phyloP scores from a whole-genome alignment of 2,329 filamentous ascomycete species.

The Aschersonia sp. region DNA sequence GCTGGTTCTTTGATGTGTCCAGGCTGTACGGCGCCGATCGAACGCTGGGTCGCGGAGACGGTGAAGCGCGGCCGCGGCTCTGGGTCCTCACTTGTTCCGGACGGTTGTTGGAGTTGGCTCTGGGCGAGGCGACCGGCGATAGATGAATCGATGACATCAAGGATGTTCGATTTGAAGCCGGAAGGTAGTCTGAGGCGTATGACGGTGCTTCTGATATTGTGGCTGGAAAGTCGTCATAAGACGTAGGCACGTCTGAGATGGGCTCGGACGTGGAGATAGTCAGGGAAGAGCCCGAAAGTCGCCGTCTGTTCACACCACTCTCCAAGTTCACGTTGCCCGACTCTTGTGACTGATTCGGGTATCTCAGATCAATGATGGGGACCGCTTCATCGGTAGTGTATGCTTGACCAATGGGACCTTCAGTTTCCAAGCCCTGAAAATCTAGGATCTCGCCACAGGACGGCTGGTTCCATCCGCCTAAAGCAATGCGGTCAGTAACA shows the following conservation, averaged over 20 bases:
- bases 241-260: constrained; percentile 53
- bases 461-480: constrained; percentile 34
- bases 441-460: constrained; percentile 42
- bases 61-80: constrained; percentile 57
- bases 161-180: constrained; percentile 53
- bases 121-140: constrained; percentile 59
- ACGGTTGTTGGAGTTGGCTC: constrained; percentile 45
- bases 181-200: constrained; percentile 52
- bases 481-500: background rate
- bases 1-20: constrained; percentile 52
- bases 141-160: constrained; percentile 56
- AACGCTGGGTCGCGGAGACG: constrained; percentile 53
- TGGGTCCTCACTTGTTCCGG: constrained; percentile 47
- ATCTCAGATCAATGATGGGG: constrained; percentile 46
- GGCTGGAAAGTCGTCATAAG: constrained; percentile 57
- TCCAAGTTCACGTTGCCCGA: constrained; percentile 35
- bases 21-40: constrained; percentile 59
- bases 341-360: constrained; percentile 30
- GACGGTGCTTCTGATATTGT: constrained; percentile 53
- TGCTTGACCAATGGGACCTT: constrained; percentile 47
- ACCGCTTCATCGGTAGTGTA: constrained; percentile 49
- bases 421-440: constrained; percentile 38
- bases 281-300: constrained; percentile 61
- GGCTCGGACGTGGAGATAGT: constrained; percentile 54
- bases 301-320: constrained; percentile 38